Evolutionary conservation across 2,329 filamentous ascomycete genomes (phyloP), one percentile per base, ranked within the genome.

Genomic region (Aphanocladium album): DNA sequence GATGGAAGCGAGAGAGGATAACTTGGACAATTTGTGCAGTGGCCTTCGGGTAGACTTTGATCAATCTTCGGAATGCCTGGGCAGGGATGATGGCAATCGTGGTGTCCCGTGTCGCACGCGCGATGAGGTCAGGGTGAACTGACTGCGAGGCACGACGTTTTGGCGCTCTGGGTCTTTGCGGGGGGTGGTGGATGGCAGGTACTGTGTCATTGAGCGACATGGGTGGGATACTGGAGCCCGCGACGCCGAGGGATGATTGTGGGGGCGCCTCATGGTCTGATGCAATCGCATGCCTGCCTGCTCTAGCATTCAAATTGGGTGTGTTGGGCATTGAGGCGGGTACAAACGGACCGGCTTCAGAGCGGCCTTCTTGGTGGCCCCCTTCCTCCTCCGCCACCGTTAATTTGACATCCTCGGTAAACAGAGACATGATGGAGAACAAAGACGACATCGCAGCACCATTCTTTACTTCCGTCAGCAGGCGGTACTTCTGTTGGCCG

Each of bases 31-130:
- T 98, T 70, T 99, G 96, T 1, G 95, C 89, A 2, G 95, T 97
- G 11, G 96, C 93, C 76, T 96, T 96, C 11, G 95, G 95, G 68
- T 98, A 99, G 25, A 97, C 88, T 69, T 91, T 87, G 55, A 96
- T 99, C 57, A 99, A 79, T 9, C 96, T 87, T 57, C 92, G 87
- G 68, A 99, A 99, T 3, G 95, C 96, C 71, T 92, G 96, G 1
- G 95, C 95, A 1, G 96, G 96, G 61, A 99, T 99, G 64, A 99
- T 96, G 6, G 95, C 95, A 74, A 99, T 97, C 0, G 96, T 99
- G 0, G 95, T 99, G 71, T 99, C 96, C 25, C 96, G 89, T 17
- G 92, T 96, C 6, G 95, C 95, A 65, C 95, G 85, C n/a, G 93
- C 95, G 65, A 99, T 91, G 64, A 99, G 95, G 70, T 99, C 95